Conservation (phyloP, 768 basidiomycete genomes). For the Filobasidium wieringae region DNA sequence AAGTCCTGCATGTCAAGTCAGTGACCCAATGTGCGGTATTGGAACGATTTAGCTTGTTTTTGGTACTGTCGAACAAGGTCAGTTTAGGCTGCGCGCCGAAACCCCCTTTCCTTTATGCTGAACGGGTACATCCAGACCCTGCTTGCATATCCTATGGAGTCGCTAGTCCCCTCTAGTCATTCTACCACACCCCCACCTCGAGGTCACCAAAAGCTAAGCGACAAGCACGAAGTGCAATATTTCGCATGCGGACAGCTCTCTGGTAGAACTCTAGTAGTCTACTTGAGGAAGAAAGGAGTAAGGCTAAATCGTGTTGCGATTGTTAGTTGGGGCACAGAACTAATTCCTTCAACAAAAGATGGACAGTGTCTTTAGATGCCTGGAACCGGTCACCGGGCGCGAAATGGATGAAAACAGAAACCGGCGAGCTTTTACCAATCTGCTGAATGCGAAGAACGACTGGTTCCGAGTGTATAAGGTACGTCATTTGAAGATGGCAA, state of each 20-base stretch:
- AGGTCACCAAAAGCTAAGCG: slow-evolving; percentile 79
- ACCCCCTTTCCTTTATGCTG: not conserved
- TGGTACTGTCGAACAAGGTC: slow-evolving; percentile 87
- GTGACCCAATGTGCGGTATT: slow-evolving; percentile 93
- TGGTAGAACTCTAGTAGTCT: slow-evolving; percentile 78
- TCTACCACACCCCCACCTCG: slow-evolving; percentile 53
- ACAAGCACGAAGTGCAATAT: slow-evolving; percentile 85
- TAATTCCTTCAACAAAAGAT: too few species aligned
- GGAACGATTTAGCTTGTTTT: slow-evolving; percentile 90
- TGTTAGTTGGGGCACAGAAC: not conserved
- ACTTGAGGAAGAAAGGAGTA: slow-evolving; percentile 89
- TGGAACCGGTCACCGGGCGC: slow-evolving; percentile 90
- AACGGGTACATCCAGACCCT: slow-evolving; percentile 48
- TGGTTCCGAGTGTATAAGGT: slow-evolving; percentile 90
- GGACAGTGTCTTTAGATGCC: slow-evolving; percentile 87
- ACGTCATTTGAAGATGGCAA: slow-evolving; percentile 13
- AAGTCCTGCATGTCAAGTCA: slow-evolving; percentile 82
- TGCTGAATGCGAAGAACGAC: slow-evolving; percentile 64
- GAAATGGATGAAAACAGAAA: slow-evolving; percentile 51
- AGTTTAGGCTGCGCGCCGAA: not conserved
- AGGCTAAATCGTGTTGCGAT: slow-evolving; percentile 18
- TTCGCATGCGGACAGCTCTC: slow-evolving; percentile 84
- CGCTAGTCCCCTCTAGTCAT: slow-evolving; percentile 76
- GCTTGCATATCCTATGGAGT: slow-evolving; percentile 92
- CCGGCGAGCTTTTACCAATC: slow-evolving; percentile 27